Base-by-base conservation (phyloP, 495 filamentous ascomycete genomes). In the Usnea hakonensis region DNA sequence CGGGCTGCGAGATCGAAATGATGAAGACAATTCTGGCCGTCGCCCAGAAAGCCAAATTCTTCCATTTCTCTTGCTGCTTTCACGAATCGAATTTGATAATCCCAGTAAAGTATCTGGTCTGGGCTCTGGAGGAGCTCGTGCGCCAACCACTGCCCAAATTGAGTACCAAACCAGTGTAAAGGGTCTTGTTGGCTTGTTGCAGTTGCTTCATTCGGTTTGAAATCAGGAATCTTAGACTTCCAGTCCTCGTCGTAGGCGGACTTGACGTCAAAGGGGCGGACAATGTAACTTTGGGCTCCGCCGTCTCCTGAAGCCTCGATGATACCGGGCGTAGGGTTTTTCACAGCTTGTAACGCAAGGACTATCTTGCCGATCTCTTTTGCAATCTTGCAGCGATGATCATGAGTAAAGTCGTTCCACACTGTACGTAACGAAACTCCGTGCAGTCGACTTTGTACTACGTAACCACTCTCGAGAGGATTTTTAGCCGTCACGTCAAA, bases 1-100 rank as follows among this genome's bases (percentile, higher is more conserved):
- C 70, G 69, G 3, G 79, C 70, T 0, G 79, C 62, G 19, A 85
- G 66, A 68, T 86, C 85, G 3, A 52, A 32, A 52, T 52, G 48
- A 32, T 28, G 19, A 0, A 52, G 48, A 3, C 48, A 52, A 9
- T 52, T 52, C 48, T 32, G 5, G 16, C 28, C 28, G 14, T 52
- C 16, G 48, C 48, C 48, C 6, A 52, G 3, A 9, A 6, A 0
- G 6, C 16, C 48, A n/a, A 52, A 2, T 7, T 0, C 0, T 3
- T 52, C 28, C 48, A 52, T 52, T 16, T 52, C 4, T 19, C 19
- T 32, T 0, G 48, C 26, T 0, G 2, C 28, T 6, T 41, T n/a
- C 35, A 30, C 52, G 21, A 61, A 38, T 1, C 13, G 59, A 23
- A 13, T 0, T 8, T 54, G 33, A 6, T 40, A 52, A 21, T 61